Evolutionary conservation across 345 rosid species (phyloP).

Genomic region (Cardamine chenopodiifolia): DNA sequence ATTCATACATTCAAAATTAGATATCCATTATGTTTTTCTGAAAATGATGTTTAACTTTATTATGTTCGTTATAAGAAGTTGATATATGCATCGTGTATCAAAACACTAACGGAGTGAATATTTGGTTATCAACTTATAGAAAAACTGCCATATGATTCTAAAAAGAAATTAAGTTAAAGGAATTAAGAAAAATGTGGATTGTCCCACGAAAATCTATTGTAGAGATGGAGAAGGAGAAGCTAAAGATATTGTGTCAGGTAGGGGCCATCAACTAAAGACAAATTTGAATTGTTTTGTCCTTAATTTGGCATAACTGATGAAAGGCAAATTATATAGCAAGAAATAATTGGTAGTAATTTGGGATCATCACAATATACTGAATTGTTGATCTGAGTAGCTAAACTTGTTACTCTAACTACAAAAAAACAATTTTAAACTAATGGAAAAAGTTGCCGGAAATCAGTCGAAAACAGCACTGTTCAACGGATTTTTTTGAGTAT

Average conservation of each 20-base stretch:
- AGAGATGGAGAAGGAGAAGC: conserved; percentile 23
- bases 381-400: too few relatives aligned
- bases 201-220: conserved; percentile 20
- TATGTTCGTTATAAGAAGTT: not conserved
- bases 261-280: conserved; percentile 17
- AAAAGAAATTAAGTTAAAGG: conserved; percentile 23
- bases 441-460: too few relatives aligned
- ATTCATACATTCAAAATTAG: not conserved
- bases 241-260: conserved; percentile 29
- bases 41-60: not conserved
- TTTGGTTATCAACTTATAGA: not conserved
- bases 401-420: too few relatives aligned
- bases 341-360: conserved; percentile 9
- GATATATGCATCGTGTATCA: not conserved
- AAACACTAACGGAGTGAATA: conserved; percentile 8
- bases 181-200: conserved; percentile 14
- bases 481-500: too few relatives aligned
- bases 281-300: conserved; percentile 27
- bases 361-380: not conserved
- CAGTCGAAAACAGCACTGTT: too few relatives aligned
- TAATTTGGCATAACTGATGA: conserved; percentile 21
- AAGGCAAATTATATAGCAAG: conserved; percentile 12
- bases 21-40: not conserved
- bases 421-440: too few relatives aligned
- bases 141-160: conserved; percentile 9